phyloP scores from a whole-genome alignment of 106 monocot genomes.

The Xerophyta viscosa region DNA sequence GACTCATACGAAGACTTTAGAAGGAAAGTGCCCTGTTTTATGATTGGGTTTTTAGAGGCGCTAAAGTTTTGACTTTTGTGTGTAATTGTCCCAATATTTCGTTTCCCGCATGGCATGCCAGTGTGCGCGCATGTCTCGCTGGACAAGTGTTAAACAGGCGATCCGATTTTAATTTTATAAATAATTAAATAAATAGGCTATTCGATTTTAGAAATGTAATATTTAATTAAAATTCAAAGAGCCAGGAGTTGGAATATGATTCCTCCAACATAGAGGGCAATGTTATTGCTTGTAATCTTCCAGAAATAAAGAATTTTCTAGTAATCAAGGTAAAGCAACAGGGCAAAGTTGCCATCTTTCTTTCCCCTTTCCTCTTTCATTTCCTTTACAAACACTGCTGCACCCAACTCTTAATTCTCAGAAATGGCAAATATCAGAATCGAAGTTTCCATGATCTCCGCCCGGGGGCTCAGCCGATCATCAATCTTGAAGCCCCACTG shows the following conservation, averaged over 20 bases:
- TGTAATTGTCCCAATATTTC: too few species aligned
- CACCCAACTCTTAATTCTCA: not conserved
- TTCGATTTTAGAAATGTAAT: too few species aligned
- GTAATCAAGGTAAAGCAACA: constrained; percentile 16
- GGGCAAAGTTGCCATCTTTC: not conserved
- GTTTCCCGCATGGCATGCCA: too few species aligned
- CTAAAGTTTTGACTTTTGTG: too few species aligned
- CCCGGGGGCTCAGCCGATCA: constrained; percentile 41
- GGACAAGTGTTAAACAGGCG: too few species aligned
- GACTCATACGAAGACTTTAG: too few species aligned
- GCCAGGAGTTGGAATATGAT: not conserved
- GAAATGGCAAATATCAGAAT: constrained; percentile 39
- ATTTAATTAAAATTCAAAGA: not conserved
- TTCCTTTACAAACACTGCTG: not conserved
- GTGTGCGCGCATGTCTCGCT: too few species aligned
- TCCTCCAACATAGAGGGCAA: constrained; percentile 2
- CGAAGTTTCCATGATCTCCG: constrained; percentile 76
- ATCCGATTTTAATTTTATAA: too few species aligned
- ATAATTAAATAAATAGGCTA: too few species aligned
- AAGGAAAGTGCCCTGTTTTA: too few species aligned
- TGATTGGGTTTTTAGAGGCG: too few species aligned
- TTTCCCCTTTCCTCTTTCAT: not conserved
- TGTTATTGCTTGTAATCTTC: constrained; percentile 6
- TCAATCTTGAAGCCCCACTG: constrained; percentile 63
- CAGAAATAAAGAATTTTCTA: constrained; percentile 6